phyloP scores from a whole-genome alignment of 164 flowering plant species.

The Cinnamomum chago region DNA sequence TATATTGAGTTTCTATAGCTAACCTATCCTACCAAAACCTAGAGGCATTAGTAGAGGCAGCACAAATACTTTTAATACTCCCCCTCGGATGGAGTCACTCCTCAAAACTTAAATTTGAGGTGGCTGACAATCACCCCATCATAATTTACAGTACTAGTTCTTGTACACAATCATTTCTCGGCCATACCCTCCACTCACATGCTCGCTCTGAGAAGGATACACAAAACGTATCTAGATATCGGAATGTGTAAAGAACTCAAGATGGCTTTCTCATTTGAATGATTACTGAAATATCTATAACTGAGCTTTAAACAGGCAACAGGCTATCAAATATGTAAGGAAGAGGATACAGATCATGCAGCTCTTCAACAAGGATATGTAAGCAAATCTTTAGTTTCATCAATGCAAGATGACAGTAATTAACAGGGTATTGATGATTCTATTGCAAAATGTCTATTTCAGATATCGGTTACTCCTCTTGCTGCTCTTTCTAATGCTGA shows the following conservation, averaged over 20 bases:
- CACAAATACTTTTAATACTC: no score
- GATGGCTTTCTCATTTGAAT: not conserved
- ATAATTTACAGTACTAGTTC: no score
- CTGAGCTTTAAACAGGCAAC: constrained; percentile 22
- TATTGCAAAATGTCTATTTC: constrained; percentile 15
- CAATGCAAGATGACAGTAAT: not conserved
- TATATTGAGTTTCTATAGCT: no score
- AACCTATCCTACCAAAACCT: no score
- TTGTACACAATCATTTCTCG: no score
- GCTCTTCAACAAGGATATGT: constrained; percentile 72
- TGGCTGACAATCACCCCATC: no score
- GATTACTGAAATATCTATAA: not conserved
- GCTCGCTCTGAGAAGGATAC: not conserved
- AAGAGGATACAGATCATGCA: constrained; percentile 31
- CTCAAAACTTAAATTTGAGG: no score
- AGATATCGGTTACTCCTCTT: constrained; percentile 79
- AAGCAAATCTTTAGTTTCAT: constrained; percentile 10
- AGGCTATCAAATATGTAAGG: constrained; percentile 20
- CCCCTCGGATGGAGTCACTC: no score
- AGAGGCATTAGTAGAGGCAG: no score
- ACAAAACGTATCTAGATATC: no score
- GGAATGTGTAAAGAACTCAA: not conserved
- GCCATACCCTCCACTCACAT: no score
- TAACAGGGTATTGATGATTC: not conserved
- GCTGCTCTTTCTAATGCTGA: constrained; percentile 64